These are phyloP conservation scores for Beauveria australis DNA, from an alignment of 2,329 filamentous ascomycete species.

Conservation along the genomic window DNA sequence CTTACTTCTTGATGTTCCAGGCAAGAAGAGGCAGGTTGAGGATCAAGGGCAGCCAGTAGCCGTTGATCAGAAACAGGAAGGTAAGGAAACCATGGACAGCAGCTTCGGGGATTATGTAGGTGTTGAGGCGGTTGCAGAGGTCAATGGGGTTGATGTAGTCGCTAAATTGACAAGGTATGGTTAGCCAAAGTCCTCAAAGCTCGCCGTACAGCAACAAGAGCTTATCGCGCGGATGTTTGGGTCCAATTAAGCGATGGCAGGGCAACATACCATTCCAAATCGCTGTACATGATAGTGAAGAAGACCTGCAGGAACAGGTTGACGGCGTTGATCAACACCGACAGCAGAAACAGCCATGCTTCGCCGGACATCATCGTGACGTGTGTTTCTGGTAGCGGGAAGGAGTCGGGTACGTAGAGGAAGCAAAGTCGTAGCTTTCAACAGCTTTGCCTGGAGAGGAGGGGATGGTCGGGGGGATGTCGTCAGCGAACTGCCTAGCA, in stretches of 20 bases:
- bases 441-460: not conserved
- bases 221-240: not conserved
- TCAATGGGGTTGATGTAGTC: constrained; percentile 99
- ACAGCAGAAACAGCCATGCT: constrained; percentile 95
- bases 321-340: constrained; percentile 98
- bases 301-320: constrained; percentile 99
- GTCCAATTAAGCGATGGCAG: not conserved
- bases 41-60: constrained; percentile 91
- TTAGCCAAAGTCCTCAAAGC: constrained; percentile 1
- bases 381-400: constrained; percentile 2
- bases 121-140: constrained; percentile 99
- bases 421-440: not conserved
- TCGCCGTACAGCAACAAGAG: not conserved
- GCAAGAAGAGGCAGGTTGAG: constrained; percentile 86
- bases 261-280: constrained; percentile 84
- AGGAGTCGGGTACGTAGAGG: constrained; percentile 2
- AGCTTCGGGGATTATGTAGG: constrained; percentile 98
- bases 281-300: constrained; percentile 99
- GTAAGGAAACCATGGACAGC: constrained; percentile 95
- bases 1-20: constrained; percentile 98
- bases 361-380: constrained; percentile 74
- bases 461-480: not conserved
- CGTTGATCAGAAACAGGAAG: constrained; percentile 93
- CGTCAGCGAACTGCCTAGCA: constrained; percentile 9
- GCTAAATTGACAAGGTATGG: constrained; percentile 37